Evolutionary conservation across 345 rosid species (phyloP), one percentile per base, ranked within the genome.

Genomic region (Streptanthus diversifolius): DNA sequence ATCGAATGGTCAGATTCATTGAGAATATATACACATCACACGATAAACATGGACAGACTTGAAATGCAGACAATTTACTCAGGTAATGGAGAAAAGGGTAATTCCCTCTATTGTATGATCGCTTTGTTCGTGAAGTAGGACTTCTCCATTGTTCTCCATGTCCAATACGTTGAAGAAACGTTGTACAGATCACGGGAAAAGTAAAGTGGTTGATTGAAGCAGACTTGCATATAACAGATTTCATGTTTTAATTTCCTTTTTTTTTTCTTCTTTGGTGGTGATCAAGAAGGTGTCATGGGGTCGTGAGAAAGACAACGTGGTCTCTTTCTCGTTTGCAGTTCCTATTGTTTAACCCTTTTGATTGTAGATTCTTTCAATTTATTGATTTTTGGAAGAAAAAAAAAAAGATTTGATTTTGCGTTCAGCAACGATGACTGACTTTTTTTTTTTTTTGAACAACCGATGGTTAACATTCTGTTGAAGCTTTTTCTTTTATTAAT

Each of bases 101-200:
- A 8, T 5, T 36, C 7, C 19, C 27, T 65, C 21, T 18, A 2
- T 40, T 56, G 39, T 63, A 52, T 60, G 24, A 61, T 41, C 29
- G 37, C 58, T 51, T 61, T 33, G 58, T 43, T 55, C 3, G 45
- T 48, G 71, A 19, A 59, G 65, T 43, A 52, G 35, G 59, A 76
- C 58, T 44, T 69, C 65, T 61, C 32, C 61, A 67, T 36, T 47
- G 64, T 33, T 43, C 37, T 43, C 35, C 52, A 47, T 37, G 45
- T 49, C 48, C 40, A 54, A 29, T 22, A 52, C 51, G 48, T 25
- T 53, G 66, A 65, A 45, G 76, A 54, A 72, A 29, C 63, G 8
- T 54, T 55, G 78, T 51, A 68, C 55, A 63, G 76, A 17, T 68
- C 69, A 61, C 45, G 47, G 63, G 59, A 36, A 62, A 21, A 33